A percentile compares a stretch with the other conserved stretches of the same genome.
phyloP scores from a whole-genome alignment of 2,329 filamentous ascomycete species.

The Lasiodiplodia hormozganensis region DNA sequence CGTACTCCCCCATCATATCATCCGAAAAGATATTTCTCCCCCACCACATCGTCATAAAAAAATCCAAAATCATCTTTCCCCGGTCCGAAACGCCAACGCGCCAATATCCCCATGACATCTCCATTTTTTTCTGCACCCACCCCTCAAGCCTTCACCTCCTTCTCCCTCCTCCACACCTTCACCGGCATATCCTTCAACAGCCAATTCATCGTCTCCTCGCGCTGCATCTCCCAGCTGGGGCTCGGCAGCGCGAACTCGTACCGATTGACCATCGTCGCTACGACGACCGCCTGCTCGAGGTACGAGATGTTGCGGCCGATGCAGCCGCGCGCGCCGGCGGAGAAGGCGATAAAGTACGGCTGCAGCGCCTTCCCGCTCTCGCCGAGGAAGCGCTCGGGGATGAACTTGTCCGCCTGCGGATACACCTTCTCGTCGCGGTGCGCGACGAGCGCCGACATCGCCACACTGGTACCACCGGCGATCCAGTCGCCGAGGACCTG shows the following conservation, averaged over 20 bases:
- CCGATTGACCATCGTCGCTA: slow-evolving; percentile 44
- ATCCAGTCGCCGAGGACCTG: slow-evolving; percentile 37
- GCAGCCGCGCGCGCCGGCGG: slow-evolving; percentile 36
- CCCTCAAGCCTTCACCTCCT: background rate
- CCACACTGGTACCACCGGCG: slow-evolving; percentile 47
- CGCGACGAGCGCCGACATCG: slow-evolving; percentile 48
- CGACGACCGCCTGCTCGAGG: slow-evolving; percentile 52
- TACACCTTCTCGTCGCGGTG: slow-evolving; percentile 61
- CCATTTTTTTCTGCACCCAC: too few relatives aligned
- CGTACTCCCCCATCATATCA: too few relatives aligned
- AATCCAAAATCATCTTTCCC: too few relatives aligned
- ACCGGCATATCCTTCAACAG: slow-evolving; percentile 47
- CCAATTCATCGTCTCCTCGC: slow-evolving; percentile 48
- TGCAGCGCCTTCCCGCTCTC: slow-evolving; percentile 34
- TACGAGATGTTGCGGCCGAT: slow-evolving; percentile 56
- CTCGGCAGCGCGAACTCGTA: slow-evolving; percentile 48
- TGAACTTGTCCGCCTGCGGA: slow-evolving; percentile 52
- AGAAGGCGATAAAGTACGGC: slow-evolving; percentile 34
- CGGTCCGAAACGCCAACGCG: too few relatives aligned
- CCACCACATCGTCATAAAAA: too few relatives aligned
- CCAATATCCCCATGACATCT: too few relatives aligned
- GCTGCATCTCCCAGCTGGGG: slow-evolving; percentile 43
- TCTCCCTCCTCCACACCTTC: slow-evolving; percentile 45
- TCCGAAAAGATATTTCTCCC: too few relatives aligned
- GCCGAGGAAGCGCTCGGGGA: slow-evolving; percentile 58